Evolutionary conservation across 306 rosid genomes (phyloP).

Genomic region (Lablab purpureus): DNA sequence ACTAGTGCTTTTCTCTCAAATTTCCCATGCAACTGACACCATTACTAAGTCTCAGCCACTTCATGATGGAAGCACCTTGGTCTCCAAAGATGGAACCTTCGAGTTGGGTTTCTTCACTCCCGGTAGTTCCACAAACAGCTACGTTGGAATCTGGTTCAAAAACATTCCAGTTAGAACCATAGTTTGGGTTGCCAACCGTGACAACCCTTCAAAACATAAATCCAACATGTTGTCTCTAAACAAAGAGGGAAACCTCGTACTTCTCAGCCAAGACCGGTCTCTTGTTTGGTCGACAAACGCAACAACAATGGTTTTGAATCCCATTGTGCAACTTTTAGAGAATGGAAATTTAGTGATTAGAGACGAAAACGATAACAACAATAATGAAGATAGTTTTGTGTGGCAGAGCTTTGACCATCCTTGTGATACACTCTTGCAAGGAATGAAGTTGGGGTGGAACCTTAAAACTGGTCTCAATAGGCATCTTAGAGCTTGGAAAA

Average conservation of each 20-base stretch:
- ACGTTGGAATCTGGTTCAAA: constrained; percentile 35
- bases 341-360: constrained; percentile 24
- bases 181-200: no score
- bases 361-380: background rate
- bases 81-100: constrained; percentile 13
- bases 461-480: no score
- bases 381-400: background rate
- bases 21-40: constrained; percentile 5
- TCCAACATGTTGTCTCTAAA: constrained; percentile 20
- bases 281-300: constrained; percentile 4
- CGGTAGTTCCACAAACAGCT: constrained; percentile 31
- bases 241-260: constrained; percentile 23
- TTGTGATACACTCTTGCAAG: no score
- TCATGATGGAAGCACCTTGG: constrained; percentile 1
- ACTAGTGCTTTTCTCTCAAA: constrained; percentile 2
- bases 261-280: background rate
- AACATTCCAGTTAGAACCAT: background rate
- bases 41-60: constrained; percentile 15
- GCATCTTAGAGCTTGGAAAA: constrained; percentile 49
- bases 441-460: constrained; percentile 60
- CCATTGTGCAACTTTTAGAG: background rate
- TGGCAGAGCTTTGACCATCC: constrained; percentile 40
- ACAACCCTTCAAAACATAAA: constrained; percentile 1
- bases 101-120: constrained; percentile 43
- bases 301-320: background rate